Conservation (phyloP, 208 protist species). For the Naegleria gruberi region DNA sequence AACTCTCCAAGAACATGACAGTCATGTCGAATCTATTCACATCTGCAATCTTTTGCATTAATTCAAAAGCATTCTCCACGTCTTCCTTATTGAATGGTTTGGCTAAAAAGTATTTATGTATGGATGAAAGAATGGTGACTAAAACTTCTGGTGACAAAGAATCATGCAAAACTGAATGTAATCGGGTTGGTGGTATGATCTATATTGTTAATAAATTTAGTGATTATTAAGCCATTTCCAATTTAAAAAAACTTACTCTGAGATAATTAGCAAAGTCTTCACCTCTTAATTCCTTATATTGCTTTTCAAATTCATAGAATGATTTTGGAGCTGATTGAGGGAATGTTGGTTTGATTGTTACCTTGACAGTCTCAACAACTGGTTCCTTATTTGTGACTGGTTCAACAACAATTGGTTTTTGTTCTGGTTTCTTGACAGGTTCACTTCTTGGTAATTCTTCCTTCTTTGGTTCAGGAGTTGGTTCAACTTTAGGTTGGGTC, state of each 20-base stretch:
- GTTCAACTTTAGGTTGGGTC: not conserved
- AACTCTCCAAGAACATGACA: not conserved
- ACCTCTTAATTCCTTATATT: not conserved
- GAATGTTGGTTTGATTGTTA: not conserved
- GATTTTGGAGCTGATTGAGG: not conserved
- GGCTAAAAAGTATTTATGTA: not conserved
- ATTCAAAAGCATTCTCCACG: not conserved
- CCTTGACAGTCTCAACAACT: not conserved
- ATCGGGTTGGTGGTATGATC: not conserved
- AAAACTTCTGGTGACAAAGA: not conserved
- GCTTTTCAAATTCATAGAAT: conserved; percentile 11
- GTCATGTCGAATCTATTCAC: not conserved
- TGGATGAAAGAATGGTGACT: not conserved
- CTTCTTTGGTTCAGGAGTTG: not conserved
- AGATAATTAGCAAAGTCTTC: not conserved
- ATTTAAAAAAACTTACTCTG: too few species aligned
- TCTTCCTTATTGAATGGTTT: not conserved
- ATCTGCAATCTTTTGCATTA: not conserved
- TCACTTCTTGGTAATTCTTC: not conserved
- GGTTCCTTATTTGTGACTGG: not conserved
- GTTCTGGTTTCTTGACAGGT: not conserved
- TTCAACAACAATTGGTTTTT: not conserved
- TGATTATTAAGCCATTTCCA: too few species aligned
- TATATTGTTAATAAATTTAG: too few species aligned
- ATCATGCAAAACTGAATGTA: not conserved